phyloP scores from a whole-genome alignment of 805 yeast genomes.

The Lipomyces lipofer region DNA sequence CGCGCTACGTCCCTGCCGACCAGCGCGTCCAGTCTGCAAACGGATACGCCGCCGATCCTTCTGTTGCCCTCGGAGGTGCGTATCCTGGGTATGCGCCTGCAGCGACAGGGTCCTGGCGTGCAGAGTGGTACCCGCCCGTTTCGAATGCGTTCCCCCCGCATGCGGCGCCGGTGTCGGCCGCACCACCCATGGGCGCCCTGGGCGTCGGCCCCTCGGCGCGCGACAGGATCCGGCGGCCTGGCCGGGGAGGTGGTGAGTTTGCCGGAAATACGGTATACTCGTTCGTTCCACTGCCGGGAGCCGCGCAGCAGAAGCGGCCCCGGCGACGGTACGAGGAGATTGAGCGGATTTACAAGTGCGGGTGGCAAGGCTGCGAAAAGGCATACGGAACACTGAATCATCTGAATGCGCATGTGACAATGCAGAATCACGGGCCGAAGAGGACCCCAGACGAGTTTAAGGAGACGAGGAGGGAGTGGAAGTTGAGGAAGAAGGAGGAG shows the following conservation, averaged over 20 bases:
- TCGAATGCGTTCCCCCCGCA: conserved; percentile 9
- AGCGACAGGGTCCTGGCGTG: conserved; percentile 21
- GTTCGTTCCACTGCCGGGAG: conserved; percentile 37
- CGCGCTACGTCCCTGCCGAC: conserved; percentile 18
- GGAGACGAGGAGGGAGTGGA: conserved; percentile 49
- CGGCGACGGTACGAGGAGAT: conserved; percentile 58
- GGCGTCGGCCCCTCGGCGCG: conserved; percentile 4
- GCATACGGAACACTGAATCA: conserved; percentile 63
- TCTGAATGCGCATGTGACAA: conserved; percentile 55
- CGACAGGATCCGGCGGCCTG: conserved; percentile 4
- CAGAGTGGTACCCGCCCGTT: conserved; percentile 29
- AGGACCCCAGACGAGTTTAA: conserved; percentile 57
- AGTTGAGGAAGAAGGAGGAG: conserved; percentile 44
- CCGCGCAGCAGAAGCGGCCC: conserved; percentile 46
- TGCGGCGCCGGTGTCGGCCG: not conserved
- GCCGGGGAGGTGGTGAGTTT: conserved; percentile 8
- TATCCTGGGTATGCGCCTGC: conserved; percentile 15
- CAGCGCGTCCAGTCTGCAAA: conserved; percentile 5
- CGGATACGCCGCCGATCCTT: conserved; percentile 13
- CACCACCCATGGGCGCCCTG: conserved; percentile 8
- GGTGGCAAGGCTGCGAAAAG: conserved; percentile 49
- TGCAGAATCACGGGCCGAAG: conserved; percentile 57
- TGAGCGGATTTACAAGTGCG: conserved; percentile 55
- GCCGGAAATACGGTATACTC: conserved; percentile 27
- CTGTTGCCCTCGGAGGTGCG: conserved; percentile 10